Evolutionary conservation across 2,329 filamentous ascomycete genomes (phyloP).

Genomic region (Calonectria multiphialidica): DNA sequence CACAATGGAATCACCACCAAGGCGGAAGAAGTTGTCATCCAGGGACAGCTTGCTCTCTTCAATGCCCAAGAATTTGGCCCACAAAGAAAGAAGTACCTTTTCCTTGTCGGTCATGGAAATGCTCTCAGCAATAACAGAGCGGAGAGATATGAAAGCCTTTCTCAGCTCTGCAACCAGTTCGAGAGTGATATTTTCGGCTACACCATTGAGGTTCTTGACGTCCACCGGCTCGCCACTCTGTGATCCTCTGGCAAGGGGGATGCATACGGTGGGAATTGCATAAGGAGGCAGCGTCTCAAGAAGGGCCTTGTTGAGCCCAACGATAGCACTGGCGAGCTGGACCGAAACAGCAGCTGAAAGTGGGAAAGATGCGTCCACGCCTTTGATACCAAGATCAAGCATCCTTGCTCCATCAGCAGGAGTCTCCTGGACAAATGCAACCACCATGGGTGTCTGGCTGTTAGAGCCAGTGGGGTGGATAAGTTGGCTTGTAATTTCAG

Average conservation of each 20-base stretch:
- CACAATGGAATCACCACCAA: constrained; percentile 42
- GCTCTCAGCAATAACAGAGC: constrained; percentile 28
- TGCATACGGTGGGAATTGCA: constrained; percentile 39
- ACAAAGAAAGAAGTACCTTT: constrained; percentile 30
- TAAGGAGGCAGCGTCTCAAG: constrained; percentile 42
- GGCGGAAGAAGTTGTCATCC: constrained; percentile 45
- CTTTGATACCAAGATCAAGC: constrained; percentile 26
- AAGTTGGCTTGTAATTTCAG: constrained; percentile 30
- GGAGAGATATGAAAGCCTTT: constrained; percentile 27
- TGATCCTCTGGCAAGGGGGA: constrained; percentile 21
- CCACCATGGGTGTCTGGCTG: constrained; percentile 36
- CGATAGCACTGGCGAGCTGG: constrained; percentile 35
- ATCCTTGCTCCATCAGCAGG: background rate
- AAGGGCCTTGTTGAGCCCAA: constrained; percentile 41
- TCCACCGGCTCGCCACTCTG: constrained; percentile 1
- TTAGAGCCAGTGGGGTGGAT: constrained; percentile 32
- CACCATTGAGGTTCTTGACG: background rate
- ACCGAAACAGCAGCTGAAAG: constrained; percentile 30
- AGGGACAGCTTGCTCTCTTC: constrained; percentile 39
- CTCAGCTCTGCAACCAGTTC: constrained; percentile 31
- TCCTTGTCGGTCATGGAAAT: constrained; percentile 37
- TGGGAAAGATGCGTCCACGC: constrained; percentile 11
- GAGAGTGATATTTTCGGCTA: constrained; percentile 24
- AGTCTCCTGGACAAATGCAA: constrained; percentile 34
- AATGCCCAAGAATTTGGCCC: constrained; percentile 36